Base-by-base conservation (phyloP, 2,329 filamentous ascomycete genomes). In the Cytospora mali region DNA sequence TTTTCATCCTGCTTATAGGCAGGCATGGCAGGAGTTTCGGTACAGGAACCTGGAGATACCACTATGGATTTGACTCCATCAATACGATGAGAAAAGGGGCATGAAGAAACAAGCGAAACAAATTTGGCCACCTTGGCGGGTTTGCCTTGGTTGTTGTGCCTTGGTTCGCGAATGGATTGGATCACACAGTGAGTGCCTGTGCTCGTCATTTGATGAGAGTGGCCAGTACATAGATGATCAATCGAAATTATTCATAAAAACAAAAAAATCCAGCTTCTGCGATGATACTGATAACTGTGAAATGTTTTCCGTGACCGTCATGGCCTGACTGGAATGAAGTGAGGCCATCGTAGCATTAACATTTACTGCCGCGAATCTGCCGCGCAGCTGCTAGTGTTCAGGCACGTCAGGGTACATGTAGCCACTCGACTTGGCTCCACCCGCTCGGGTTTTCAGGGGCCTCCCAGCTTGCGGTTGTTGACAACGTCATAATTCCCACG, bases 1-100 rank as follows among this genome's bases (percentile, higher is more conserved):
- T 65, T 67, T 65, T 67, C 48, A 54, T 66, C 54, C 55, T 58
- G 65, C 62, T 66, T 61, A 35, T 25, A 28, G 62, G 56, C 55
- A 58, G 28, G 50, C 49, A 59, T 59, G 58, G 52, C 29, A 52
- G 62, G 62, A 55, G 62, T 64, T 64, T 42, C 29, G 62, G 62
- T 46, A 42, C 55, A 59, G 56, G 23, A 31, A 52, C 21, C 21
- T 60, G 48, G 53, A 64, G 35, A 64, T 64, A 64, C 62, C 62
- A 61, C 18, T 46, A n/a, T 51, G 31, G 55, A 61, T 61, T 39
- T 31, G 50, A 48, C 31, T 62, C 33, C 29, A 61, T 50, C 25
- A 21, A 57, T 33, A 29, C 33, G 49, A 55, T 50, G 25, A 50
- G 29, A 54, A 53, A 53, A 46, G 18, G 42, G 31, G 29, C 23